Evolutionary conservation across 192 early-diverging fungal species (phyloP).

Genomic region (Backusella macrospora): DNA sequence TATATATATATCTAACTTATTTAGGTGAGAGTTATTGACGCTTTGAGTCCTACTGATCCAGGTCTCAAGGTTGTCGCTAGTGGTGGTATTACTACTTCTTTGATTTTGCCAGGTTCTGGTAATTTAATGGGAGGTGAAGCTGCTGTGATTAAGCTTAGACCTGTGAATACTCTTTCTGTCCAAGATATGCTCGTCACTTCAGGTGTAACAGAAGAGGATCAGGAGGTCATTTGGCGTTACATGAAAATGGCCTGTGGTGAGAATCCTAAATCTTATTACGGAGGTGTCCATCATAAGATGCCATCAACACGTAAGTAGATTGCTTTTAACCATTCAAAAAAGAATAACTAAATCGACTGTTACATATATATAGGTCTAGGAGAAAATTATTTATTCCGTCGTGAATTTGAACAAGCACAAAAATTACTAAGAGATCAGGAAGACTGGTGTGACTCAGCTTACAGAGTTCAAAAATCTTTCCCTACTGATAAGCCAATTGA

Average conservation of each 20-base stretch:
- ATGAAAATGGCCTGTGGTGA: slow-evolving; percentile 79
- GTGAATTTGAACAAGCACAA: slow-evolving; percentile 47
- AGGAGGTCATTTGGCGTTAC: slow-evolving; percentile 50
- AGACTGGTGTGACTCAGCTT: slow-evolving; percentile 57
- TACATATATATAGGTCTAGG: slow-evolving; percentile 35
- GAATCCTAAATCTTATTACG: slow-evolving; percentile 57
- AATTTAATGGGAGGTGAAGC: slow-evolving; percentile 71
- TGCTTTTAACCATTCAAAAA: not conserved
- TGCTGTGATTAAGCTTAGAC: slow-evolving; percentile 53
- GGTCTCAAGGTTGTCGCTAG: slow-evolving; percentile 50
- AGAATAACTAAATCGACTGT: no score
- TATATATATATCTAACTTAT: no score
- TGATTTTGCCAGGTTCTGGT: slow-evolving; percentile 64
- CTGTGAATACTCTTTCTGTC: slow-evolving; percentile 40
- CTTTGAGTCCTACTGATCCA: slow-evolving; percentile 54
- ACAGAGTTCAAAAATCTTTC: slow-evolving; percentile 30
- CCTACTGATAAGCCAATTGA: slow-evolving; percentile 24
- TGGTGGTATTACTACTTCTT: slow-evolving; percentile 65
- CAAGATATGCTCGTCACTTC: slow-evolving; percentile 61
- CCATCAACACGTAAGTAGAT: slow-evolving; percentile 42
- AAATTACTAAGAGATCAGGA: slow-evolving; percentile 47
- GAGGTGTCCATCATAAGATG: slow-evolving; percentile 28
- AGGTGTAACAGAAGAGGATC: slow-evolving; percentile 39
- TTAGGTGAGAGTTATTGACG: slow-evolving; percentile 53
- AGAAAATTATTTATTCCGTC: slow-evolving; percentile 46